Conservation (phyloP, 1,284 basidiomycete genomes). For the Trichosporon sp. region DNA sequence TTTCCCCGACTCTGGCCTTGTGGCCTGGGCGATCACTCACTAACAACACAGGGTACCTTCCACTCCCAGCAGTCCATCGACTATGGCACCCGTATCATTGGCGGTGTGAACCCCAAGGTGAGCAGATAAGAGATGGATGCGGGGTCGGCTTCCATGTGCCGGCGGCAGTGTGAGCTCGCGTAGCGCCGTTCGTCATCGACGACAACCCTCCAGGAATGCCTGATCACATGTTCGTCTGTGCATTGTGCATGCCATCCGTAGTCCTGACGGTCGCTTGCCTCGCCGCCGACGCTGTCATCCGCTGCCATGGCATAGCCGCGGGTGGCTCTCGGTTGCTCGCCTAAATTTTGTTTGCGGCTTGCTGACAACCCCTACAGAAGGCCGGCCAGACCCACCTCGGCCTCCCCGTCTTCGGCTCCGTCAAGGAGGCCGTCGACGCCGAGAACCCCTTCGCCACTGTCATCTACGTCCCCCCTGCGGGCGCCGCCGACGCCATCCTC, state of each 20-base stretch:
- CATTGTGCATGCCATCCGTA: background rate
- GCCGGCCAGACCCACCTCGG: slow-evolving; percentile 94
- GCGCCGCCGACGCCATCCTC: slow-evolving; percentile 89
- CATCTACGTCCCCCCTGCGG: slow-evolving; percentile 90
- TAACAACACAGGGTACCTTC: slow-evolving; percentile 77
- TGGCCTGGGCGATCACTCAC: background rate
- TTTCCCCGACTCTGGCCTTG: slow-evolving; percentile 13
- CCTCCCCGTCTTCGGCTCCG: slow-evolving; percentile 88
- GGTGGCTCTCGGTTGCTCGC: background rate
- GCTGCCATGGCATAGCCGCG: background rate
- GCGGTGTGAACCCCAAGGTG: slow-evolving; percentile 86
- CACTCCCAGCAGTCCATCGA: slow-evolving; percentile 90
- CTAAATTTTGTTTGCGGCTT: background rate
- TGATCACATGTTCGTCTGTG: background rate
- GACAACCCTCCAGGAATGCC: background rate
- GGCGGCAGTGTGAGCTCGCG: background rate
- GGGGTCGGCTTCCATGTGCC: background rate
- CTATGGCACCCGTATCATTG: slow-evolving; percentile 90
- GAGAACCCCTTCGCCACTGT: slow-evolving; percentile 85
- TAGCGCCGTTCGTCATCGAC: background rate
- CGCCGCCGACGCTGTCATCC: background rate
- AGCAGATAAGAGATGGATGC: slow-evolving; percentile 12
- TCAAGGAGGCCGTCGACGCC: slow-evolving; percentile 82
- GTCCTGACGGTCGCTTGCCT: background rate
- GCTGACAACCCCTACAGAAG: slow-evolving; percentile 54